Conservation (phyloP, 768 basidiomycete species). For the Amanita exitialis region DNA sequence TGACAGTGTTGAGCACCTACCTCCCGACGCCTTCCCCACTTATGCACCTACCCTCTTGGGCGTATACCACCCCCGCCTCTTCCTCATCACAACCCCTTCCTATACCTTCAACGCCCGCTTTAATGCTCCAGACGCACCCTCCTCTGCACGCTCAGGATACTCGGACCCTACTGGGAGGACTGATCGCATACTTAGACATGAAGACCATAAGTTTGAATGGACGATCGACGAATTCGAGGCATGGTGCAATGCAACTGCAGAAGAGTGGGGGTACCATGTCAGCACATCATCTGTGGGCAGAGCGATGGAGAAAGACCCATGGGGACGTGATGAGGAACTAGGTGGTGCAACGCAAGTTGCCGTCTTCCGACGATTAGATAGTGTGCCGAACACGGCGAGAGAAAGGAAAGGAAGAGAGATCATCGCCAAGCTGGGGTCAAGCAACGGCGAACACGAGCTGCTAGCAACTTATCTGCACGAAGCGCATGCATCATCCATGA, state of each 20-base stretch:
- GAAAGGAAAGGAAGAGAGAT: conserved; percentile 26
- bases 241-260: conserved; percentile 50
- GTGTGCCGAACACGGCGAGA: conserved; percentile 17
- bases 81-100: conserved; percentile 80
- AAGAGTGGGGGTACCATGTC: conserved; percentile 66
- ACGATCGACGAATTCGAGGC: conserved; percentile 59
- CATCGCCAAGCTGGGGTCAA: conserved; percentile 17
- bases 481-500: conserved; percentile 37
- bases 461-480: conserved; percentile 37
- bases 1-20: conserved; percentile 72
- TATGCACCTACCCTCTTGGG: conserved; percentile 72
- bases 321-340: conserved; percentile 56
- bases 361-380: conserved; percentile 42
- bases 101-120: conserved; percentile 78
- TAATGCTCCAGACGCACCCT: conserved; percentile 38
- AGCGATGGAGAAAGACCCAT: conserved; percentile 51
- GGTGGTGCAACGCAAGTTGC: conserved; percentile 65
- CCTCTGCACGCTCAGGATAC: conserved; percentile 40
- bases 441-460: conserved; percentile 30
- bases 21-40: conserved; percentile 40
- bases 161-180: conserved; percentile 73
- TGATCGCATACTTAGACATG: conserved; percentile 64
- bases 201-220: conserved; percentile 89
- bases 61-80: conserved; percentile 59
- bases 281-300: conserved; percentile 49